Percentiles rank a stretch among this genome's conserved stretches.
Evolutionary conservation across 225 moss, liverwort and hornwort genomes (phyloP).

Genomic region (Bryoerythrophyllum caledonicum): DNA sequence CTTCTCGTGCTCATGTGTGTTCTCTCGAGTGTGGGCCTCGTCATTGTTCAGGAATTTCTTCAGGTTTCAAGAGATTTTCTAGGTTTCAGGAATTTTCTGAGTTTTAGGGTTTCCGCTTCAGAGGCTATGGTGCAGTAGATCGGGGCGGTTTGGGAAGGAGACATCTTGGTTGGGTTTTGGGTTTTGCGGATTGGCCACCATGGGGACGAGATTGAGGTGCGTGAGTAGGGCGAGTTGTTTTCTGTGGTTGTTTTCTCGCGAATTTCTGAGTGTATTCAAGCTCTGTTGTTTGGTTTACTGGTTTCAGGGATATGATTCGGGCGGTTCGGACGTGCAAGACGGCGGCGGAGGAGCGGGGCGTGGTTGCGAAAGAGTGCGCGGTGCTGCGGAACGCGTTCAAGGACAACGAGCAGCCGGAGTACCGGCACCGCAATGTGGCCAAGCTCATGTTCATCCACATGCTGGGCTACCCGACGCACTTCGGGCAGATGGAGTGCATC

Average conservation of each 20-base stretch:
- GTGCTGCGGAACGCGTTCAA: constrained; percentile 39
- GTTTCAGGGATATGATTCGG: constrained; percentile 43
- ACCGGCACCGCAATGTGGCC: constrained; percentile 48
- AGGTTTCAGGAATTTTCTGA: too few species aligned
- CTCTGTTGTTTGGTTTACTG: constrained; percentile 3
- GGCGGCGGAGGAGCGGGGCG: constrained; percentile 46
- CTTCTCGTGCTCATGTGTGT: too few species aligned
- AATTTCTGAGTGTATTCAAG: not conserved
- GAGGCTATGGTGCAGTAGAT: too few species aligned
- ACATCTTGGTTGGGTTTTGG: constrained; percentile 13
- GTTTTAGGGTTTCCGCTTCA: too few species aligned
- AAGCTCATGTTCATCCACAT: constrained; percentile 56
- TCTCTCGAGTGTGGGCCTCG: not conserved
- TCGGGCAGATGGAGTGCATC: constrained; percentile 52
- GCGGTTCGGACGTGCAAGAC: constrained; percentile 47
- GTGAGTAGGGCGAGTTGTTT: not conserved
- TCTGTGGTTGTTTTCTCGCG: not conserved
- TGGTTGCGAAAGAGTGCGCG: constrained; percentile 48
- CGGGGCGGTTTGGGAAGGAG: too few species aligned
- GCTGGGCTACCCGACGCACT: constrained; percentile 51
- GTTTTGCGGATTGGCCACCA: constrained; percentile 3
- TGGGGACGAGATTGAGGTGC: constrained; percentile 41
- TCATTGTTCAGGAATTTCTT: not conserved
- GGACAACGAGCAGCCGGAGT: constrained; percentile 38
- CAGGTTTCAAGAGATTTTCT: not conserved